Conservation (phyloP, 768 basidiomycete species). For the Pleurotus tuber-regium region DNA sequence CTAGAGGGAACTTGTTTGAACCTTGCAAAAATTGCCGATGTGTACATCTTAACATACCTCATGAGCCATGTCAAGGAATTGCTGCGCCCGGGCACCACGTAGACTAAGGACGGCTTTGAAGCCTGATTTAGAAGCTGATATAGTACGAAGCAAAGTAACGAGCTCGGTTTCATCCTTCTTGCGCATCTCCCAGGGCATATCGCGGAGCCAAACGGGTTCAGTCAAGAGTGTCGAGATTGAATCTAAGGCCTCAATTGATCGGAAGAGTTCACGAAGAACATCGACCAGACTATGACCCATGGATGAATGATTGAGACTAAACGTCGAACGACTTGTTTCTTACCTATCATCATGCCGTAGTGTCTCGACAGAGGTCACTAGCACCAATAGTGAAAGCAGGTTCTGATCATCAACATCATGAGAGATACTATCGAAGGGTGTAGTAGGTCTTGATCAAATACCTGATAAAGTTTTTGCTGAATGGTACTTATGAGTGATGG, state of each 20-base stretch:
- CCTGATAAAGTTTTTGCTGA: conserved; percentile 9
- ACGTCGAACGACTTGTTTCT: too few species aligned
- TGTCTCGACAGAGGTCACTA: background rate
- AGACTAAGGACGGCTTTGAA: conserved; percentile 5
- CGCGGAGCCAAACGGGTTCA: background rate
- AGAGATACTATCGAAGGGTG: background rate
- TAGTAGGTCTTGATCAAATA: background rate
- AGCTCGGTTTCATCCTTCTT: conserved; percentile 1
- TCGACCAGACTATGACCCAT: background rate
- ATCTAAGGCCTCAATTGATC: conserved; percentile 4
- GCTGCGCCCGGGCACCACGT: conserved; percentile 3
- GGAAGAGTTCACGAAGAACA: background rate
- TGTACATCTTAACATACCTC: background rate
- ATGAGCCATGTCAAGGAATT: conserved; percentile 11
- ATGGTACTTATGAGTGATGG: background rate
- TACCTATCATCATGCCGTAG: background rate
- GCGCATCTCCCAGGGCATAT: background rate
- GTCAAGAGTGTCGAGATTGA: background rate
- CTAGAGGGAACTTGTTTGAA: background rate
- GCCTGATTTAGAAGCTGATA: background rate
- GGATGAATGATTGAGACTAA: background rate
- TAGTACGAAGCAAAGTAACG: conserved; percentile 1
- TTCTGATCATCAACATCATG: background rate
- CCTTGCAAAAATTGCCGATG: background rate
- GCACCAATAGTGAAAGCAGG: conserved; percentile 1